Evolutionary conservation across 768 basidiomycete species (phyloP), one percentile per base, ranked within the genome.

Genomic region (Boletus reticulatus): DNA sequence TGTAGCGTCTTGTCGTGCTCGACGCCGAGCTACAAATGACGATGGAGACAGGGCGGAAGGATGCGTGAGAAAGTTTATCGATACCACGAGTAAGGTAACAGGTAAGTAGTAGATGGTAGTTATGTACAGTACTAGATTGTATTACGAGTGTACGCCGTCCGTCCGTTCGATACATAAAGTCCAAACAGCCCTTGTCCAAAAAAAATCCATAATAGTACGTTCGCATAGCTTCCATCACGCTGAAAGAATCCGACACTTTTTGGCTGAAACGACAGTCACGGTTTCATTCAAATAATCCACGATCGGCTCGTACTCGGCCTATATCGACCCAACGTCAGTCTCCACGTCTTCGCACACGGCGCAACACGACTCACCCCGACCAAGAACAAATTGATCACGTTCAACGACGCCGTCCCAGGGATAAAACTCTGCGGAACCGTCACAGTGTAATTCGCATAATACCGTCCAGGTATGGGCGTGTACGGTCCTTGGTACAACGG

Each of bases 331-430:
- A 14, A 29, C 1, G 27, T 59, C n/a, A 66, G 36, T 5, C 22
- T n/a, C 20, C 51, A 20, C 27, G 8, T 2, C 36, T 22, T 13
- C 12, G 20, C 12, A 24, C 22, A 16, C 5, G 14, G 10, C n/a
- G 4, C 12, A 36, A n/a, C 8, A 39, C 38, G 10, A 69, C 76
- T 64, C 59, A 80, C 77, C 54, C 77, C 78, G 19, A 76, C 67
- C 56, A 80, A 61, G 29, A 72, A 62, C 0, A 75, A 56, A 60
- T 76, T 73, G 46, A 71, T 68, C 7, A 74, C 72, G 13, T 68
- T 70, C 44, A 80, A 56, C 47, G 73, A 72, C 12, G 73, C 73
- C 0, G n/a, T 10, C 3, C 73, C 75, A 42, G 65, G 44, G 1
- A 59, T 10, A n/a, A 72, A 59, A 4, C 4, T 19, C 22, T 59